A percentile compares a stretch with the other conserved stretches of the same genome.
Evolutionary conservation across 306 rosid genomes (phyloP).

Genomic region (Sechiopsis laciniata): DNA sequence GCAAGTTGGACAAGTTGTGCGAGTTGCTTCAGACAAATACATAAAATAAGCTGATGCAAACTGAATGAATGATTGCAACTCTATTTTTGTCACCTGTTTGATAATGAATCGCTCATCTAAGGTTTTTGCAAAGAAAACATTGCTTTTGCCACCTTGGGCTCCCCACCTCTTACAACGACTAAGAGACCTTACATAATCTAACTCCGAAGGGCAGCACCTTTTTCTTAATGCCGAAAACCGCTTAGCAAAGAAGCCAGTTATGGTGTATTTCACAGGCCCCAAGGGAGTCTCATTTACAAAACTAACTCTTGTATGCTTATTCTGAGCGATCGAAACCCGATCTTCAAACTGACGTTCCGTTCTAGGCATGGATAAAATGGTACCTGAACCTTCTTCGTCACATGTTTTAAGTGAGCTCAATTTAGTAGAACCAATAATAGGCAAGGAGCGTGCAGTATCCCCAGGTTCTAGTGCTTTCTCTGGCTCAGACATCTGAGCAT

Average conservation of each 20-base stretch:
- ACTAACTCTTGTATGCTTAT: slow-evolving; percentile 73
- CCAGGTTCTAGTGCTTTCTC: slow-evolving; percentile 48
- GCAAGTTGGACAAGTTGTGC: slow-evolving; percentile 75
- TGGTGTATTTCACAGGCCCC: slow-evolving; percentile 64
- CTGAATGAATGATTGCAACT: slow-evolving; percentile 83
- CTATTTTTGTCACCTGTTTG: slow-evolving; percentile 88
- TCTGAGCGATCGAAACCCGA: slow-evolving; percentile 47
- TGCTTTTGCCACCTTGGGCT: slow-evolving; percentile 99
- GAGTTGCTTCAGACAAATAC: slow-evolving; percentile 71
- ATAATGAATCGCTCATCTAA: slow-evolving; percentile 86
- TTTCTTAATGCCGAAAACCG: slow-evolving; percentile 79
- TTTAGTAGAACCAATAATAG: slow-evolving; percentile 39
- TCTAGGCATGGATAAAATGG: slow-evolving; percentile 46
- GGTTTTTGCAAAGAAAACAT: slow-evolving; percentile 90
- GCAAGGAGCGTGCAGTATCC: slow-evolving; percentile 33
- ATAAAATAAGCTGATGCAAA: slow-evolving; percentile 80
- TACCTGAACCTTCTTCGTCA: slow-evolving; percentile 50
- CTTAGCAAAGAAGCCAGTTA: slow-evolving; percentile 74
- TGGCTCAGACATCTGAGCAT: slow-evolving; percentile 43
- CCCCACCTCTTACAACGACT: slow-evolving; percentile 97
- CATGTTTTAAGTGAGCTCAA: slow-evolving; percentile 29
- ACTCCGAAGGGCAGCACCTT: slow-evolving; percentile 85
- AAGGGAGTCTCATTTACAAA: slow-evolving; percentile 74
- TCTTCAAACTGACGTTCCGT: slow-evolving; percentile 53
- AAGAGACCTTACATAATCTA: slow-evolving; percentile 73